Evolutionary conservation across 1,284 basidiomycete species (phyloP), one percentile per base, ranked within the genome.

Genomic region (Lentinula novae-zelandiae): DNA sequence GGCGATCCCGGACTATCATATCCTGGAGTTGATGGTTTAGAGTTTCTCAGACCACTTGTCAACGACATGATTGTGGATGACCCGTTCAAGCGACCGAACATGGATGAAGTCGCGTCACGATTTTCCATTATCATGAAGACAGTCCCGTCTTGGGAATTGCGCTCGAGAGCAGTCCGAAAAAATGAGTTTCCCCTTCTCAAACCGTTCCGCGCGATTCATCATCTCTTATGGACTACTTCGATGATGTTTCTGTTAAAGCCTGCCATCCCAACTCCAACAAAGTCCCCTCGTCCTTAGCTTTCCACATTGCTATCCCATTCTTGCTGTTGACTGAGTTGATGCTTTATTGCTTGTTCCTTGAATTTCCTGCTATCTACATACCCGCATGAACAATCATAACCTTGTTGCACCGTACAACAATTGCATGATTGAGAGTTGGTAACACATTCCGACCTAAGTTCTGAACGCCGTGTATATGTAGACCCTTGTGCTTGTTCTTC

Each of bases 31-130:
- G 31, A n/a, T 10, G 39, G 50, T 20, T 44, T 58, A 5, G 57
- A 58, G 15, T 58, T 52, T 40, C 39, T 58, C 15, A 38, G 38
- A 42, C 49, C 49, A 10, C 27, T 58, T 54, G 53, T 65, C 33
- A 34, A 36, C 3, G 53, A 71, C 17, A 73, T 74, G 72, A 62
- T 65, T 1, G 62, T 69, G 17, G 60, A 67, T 36, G 67, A 72
- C 58, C 69, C 72, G 9, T 44, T 53, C 15, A 63, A 67, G 33
- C 65, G 71, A 15, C 72, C 70, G 4, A 67, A 61, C 2, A 73
- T 72, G 60, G 61, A 67, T 57, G 65, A 71, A 49, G 71, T 70
- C 8, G 65, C 70, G 17, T 10, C 60, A 40, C 66, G 61, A 3
- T 72, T 72, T 46, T 52, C 65, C 1, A 46, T 38, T 4, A 63